Conservation (phyloP, 768 basidiomycete species). For the Lactarius sp. region DNA sequence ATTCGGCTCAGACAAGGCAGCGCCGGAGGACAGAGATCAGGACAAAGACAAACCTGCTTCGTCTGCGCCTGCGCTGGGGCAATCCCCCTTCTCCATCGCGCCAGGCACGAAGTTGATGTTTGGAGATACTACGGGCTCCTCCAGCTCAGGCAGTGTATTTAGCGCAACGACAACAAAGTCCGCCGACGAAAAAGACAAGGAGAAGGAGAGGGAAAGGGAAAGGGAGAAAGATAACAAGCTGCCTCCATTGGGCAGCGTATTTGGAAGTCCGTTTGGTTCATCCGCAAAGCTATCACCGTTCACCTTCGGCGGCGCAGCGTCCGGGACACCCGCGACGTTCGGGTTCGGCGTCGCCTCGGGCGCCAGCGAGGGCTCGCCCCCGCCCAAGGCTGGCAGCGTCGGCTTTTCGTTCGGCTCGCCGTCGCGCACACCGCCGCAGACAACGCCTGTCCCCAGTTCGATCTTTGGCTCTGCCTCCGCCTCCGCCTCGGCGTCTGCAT, state of each 20-base stretch:
- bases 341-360: constrained; percentile 17
- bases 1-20: constrained; percentile 7
- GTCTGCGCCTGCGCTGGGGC: background rate
- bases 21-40: constrained; percentile 2
- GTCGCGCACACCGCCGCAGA: constrained; percentile 6
- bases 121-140: background rate
- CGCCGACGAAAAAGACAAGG: constrained; percentile 12
- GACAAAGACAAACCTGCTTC: constrained; percentile 6
- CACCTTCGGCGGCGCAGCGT: constrained; percentile 9
- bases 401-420: constrained; percentile 26
- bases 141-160: constrained; percentile 11
- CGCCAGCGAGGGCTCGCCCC: background rate
- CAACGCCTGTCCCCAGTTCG: background rate
- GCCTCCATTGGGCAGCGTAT: constrained; percentile 4
- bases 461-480: background rate
- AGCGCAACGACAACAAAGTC: constrained; percentile 11
- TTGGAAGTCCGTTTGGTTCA: constrained; percentile 12
- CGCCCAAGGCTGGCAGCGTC: constrained; percentile 16
- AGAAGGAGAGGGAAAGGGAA: constrained; percentile 5
- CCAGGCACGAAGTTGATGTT: constrained; percentile 14
- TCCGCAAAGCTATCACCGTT: constrained; percentile 10
- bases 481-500: background rate
- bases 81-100: constrained; percentile 3
- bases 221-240: background rate
- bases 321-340: constrained; percentile 14